These are phyloP conservation scores for Thozetella sp. DNA, from an alignment of 495 filamentous ascomycete genomes.

Conservation along the genomic window DNA sequence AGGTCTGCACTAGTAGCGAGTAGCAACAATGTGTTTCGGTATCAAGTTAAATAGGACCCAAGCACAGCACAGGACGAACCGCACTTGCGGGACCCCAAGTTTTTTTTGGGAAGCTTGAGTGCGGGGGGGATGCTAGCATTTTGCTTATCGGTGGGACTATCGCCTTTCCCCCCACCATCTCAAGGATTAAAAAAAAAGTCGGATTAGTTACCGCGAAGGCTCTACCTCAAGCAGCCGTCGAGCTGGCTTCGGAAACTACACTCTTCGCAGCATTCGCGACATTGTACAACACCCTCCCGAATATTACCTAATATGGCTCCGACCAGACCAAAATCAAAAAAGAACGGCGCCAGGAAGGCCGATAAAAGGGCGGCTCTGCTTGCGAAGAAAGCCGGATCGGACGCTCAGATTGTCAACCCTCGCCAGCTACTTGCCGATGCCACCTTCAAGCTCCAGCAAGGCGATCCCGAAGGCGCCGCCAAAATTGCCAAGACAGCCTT, in stretches of 20 bases:
- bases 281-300: neutral
- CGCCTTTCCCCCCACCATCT: neutral
- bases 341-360: neutral
- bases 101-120: too few relatives aligned
- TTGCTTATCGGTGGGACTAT: neutral
- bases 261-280: too few relatives aligned
- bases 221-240: too few relatives aligned
- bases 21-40: too few relatives aligned
- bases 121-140: neutral
- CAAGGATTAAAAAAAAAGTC: neutral
- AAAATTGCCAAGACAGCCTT: slow-evolving; percentile 64
- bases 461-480: slow-evolving; percentile 70
- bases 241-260: too few relatives aligned
- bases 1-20: too few relatives aligned
- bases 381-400: neutral
- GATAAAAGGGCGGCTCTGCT: neutral
- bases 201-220: too few relatives aligned
- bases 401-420: slow-evolving; percentile 22
- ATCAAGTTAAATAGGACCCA: too few relatives aligned
- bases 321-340: slow-evolving; percentile 6
- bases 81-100: too few relatives aligned
- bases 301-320: slow-evolving; percentile 2
- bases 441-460: slow-evolving; percentile 67
- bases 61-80: too few relatives aligned
- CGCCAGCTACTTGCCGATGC: slow-evolving; percentile 64